Evolutionary conservation across 1,139 yeast species (phyloP), one percentile per base, ranked within the genome.

Genomic region (Blastobotrys serpentis): DNA sequence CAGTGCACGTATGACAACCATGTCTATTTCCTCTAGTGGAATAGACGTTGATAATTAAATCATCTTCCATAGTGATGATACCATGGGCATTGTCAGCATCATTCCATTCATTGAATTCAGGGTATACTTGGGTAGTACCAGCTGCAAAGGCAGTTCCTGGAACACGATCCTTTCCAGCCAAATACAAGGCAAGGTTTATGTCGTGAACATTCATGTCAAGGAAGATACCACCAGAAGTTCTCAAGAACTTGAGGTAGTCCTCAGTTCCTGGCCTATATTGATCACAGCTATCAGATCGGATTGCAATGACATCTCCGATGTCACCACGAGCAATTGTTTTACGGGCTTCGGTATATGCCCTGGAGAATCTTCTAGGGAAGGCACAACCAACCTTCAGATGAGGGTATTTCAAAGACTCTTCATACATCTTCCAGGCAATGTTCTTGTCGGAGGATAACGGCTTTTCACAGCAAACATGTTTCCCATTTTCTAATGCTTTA

Each of bases 401-500:
- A 10, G 58, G 58, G 34, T 49, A 44, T 37, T 53, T 49, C 18
- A 46, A 48, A 13, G 53, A 18, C 37, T 44, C 46, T 16, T 54
- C 29, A 48, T 55, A 55, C 38, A 51, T 48, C 2, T 16, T 25
- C 51, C 52, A 42, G 23, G 53, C 56, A 37, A 16, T 36, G 4
- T 42, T 44, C 16, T 26, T 39, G 16, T 42, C 23, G 11, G 42
- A 32, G n/a, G 59, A 42, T n/a, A 56, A 43, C 7, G 59, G 58
- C 50, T 55, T 55, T 32, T 55, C 58, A 36, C 56, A 52, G 34
- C 56, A 43, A 13, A 56, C 54, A 36, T 55, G 58, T 44, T 54
- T 50, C 32, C 47, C 53, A n/a, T 37, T 16, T 11, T 33, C 54
- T n/a, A 56, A 43, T 2, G 56, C 54, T 34, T 41, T 43, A 13